A percentile compares a stretch with the other conserved stretches of the same genome.
Conservation (phyloP, 257 asterid species). For the Rhazya stricta region DNA sequence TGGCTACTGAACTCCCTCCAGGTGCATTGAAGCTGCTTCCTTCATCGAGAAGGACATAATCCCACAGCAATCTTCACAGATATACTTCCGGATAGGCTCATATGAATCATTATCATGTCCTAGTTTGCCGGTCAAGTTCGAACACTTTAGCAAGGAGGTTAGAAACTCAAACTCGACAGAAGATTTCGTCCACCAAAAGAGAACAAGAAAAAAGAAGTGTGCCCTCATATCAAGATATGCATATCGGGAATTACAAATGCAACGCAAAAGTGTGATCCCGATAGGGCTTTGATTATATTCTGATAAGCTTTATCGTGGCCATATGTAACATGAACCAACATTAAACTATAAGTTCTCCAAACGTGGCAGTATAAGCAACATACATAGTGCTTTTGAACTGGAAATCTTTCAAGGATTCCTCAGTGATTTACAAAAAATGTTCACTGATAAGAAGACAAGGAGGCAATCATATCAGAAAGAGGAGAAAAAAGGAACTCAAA, state of each 20-base stretch:
- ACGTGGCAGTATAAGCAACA: constrained; percentile 27
- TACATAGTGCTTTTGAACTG: constrained; percentile 13
- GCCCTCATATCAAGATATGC: neutral
- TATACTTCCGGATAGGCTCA: neutral
- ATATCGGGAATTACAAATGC: neutral
- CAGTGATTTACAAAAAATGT: neutral
- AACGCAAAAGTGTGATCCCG: constrained; percentile 3
- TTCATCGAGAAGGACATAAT: neutral
- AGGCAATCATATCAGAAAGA: neutral
- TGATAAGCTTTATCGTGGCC: constrained; percentile 2
- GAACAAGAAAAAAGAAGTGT: neutral
- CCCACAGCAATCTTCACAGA: neutral
- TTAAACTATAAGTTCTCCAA: neutral
- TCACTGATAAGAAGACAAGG: neutral
- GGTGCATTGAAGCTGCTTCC: neutral
- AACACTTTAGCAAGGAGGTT: no score
- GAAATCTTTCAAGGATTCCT: neutral
- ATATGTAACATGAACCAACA: neutral
- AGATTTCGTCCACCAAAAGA: neutral
- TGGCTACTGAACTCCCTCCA: neutral
- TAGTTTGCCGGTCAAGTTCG: no score
- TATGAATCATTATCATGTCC: no score
- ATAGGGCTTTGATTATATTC: neutral
- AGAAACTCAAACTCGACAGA: neutral
- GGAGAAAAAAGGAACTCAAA: neutral